A percentile compares a stretch with the other conserved stretches of the same genome.
Conservation (phyloP, 108 stramenopile genomes). For the Cylindrotheca closterium region DNA sequence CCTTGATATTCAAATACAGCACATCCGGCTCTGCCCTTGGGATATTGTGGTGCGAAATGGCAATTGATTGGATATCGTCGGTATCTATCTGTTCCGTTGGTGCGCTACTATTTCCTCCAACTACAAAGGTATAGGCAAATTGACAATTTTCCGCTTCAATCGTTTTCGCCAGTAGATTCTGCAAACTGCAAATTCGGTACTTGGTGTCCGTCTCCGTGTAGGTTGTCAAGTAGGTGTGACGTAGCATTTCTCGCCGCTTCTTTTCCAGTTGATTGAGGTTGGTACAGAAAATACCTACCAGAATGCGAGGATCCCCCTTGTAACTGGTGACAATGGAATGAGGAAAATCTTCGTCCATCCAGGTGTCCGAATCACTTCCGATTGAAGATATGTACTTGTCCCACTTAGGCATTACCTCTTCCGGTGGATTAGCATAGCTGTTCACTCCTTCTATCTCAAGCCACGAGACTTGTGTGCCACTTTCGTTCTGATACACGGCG, state of each 20-base stretch:
- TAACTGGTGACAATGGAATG: too few species aligned
- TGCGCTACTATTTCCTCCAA: slow-evolving; percentile 14
- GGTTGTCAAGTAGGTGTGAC: slow-evolving; percentile 1
- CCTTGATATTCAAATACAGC: too few species aligned
- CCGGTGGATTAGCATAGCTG: too few species aligned
- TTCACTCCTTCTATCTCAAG: too few species aligned
- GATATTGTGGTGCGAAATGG: slow-evolving; percentile 28
- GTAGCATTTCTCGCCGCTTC: slow-evolving; percentile 6
- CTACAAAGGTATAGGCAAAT: slow-evolving; percentile 22
- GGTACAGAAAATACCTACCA: slow-evolving; percentile 3
- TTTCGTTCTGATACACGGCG: too few species aligned
- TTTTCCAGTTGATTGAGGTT: background rate
- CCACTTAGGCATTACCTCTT: too few species aligned
- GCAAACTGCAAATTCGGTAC: slow-evolving; percentile 14
- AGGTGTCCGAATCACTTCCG: too few species aligned
- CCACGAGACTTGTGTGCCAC: too few species aligned
- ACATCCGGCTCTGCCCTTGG: slow-evolving; percentile 24
- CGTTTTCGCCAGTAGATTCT: background rate
- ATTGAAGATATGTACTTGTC: too few species aligned
- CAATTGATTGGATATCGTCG: slow-evolving; percentile 10
- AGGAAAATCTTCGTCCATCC: too few species aligned
- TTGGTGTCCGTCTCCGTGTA: background rate
- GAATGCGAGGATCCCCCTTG: too few species aligned
- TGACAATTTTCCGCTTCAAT: slow-evolving; percentile 5
- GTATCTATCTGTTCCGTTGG: slow-evolving; percentile 11